These are phyloP conservation scores for Sphaerulina vaccinii DNA, from an alignment of 2,329 filamentous ascomycete species.

Conservation along the genomic window DNA sequence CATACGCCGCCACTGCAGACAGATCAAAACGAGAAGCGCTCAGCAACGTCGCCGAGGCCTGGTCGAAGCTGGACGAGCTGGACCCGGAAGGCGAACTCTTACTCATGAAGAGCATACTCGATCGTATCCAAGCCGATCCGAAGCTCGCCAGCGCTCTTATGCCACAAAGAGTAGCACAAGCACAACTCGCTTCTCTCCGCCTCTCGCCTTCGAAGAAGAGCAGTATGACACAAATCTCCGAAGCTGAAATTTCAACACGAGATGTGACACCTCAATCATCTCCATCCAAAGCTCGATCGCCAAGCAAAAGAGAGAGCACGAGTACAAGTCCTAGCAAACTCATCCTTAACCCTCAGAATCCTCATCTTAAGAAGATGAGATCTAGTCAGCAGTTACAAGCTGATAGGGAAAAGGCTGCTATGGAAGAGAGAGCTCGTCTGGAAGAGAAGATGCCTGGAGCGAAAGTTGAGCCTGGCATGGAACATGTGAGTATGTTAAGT, in stretches of 20 bases:
- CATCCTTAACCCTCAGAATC: slow-evolving; percentile 76
- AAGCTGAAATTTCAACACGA: slow-evolving; percentile 22
- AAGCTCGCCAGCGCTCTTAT: slow-evolving; percentile 57
- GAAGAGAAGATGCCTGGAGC: slow-evolving; percentile 56
- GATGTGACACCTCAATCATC: slow-evolving; percentile 32
- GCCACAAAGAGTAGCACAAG: slow-evolving; percentile 36
- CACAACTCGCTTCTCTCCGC: slow-evolving; percentile 38
- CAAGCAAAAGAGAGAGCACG: slow-evolving; percentile 25
- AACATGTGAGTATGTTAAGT: slow-evolving; percentile 84
- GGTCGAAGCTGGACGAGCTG: slow-evolving; percentile 76
- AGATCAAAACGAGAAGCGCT: slow-evolving; percentile 75
- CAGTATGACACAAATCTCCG: slow-evolving; percentile 13
- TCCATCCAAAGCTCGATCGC: slow-evolving; percentile 29
- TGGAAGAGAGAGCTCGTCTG: slow-evolving; percentile 51
- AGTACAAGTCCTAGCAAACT: slow-evolving; percentile 57
- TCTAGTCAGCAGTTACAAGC: slow-evolving; percentile 38
- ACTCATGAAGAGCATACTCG: slow-evolving; percentile 73
- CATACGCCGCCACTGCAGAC: slow-evolving; percentile 72
- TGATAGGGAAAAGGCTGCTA: slow-evolving; percentile 51
- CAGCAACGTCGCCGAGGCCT: slow-evolving; percentile 79
- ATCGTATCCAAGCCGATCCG: slow-evolving; percentile 68
- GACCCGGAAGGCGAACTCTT: slow-evolving; percentile 91
- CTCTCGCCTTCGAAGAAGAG: slow-evolving; percentile 31
- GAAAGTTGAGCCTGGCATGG: slow-evolving; percentile 70
- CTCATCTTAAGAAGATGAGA: slow-evolving; percentile 77